Conservation (phyloP, 805 yeast species). For the Wickerhamiella bombiphila region DNA sequence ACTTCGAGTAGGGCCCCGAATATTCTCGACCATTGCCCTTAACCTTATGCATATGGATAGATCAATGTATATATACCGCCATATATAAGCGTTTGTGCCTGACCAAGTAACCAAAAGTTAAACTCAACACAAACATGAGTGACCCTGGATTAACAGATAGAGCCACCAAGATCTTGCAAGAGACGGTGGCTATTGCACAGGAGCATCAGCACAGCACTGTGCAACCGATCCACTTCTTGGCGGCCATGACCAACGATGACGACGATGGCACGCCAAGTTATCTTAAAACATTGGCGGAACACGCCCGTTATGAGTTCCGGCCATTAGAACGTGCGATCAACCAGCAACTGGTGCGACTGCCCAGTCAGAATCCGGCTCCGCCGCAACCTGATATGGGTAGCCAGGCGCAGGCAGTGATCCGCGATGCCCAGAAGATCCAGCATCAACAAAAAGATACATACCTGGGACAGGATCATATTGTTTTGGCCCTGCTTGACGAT, state of each 20-base stretch:
- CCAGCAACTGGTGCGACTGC: constrained; percentile 64
- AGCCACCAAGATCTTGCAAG: constrained; percentile 66
- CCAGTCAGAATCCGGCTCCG: constrained; percentile 84
- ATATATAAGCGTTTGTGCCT: no score
- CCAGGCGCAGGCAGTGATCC: constrained; percentile 60
- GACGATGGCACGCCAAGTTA: constrained; percentile 43
- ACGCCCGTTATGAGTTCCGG: constrained; percentile 79
- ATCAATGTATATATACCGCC: no score
- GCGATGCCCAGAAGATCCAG: constrained; percentile 62
- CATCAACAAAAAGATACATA: constrained; percentile 79
- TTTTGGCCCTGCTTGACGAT: constrained; percentile 76
- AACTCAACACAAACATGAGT: no score
- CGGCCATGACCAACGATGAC: constrained; percentile 69
- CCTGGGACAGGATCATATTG: constrained; percentile 86
- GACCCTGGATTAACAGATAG: constrained; percentile 66
- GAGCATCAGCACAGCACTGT: constrained; percentile 75
- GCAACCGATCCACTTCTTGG: constrained; percentile 77
- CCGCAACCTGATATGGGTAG: constrained; percentile 61
- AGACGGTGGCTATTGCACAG: constrained; percentile 68
- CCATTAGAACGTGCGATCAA: constrained; percentile 67
- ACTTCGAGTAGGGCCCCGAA: no score
- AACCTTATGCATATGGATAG: no score
- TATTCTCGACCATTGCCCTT: no score
- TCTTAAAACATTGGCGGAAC: constrained; percentile 68
- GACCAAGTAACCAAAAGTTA: no score